These are phyloP conservation scores for Clathrus columnatus DNA, from an alignment of 768 basidiomycete species.

Conservation along the genomic window DNA sequence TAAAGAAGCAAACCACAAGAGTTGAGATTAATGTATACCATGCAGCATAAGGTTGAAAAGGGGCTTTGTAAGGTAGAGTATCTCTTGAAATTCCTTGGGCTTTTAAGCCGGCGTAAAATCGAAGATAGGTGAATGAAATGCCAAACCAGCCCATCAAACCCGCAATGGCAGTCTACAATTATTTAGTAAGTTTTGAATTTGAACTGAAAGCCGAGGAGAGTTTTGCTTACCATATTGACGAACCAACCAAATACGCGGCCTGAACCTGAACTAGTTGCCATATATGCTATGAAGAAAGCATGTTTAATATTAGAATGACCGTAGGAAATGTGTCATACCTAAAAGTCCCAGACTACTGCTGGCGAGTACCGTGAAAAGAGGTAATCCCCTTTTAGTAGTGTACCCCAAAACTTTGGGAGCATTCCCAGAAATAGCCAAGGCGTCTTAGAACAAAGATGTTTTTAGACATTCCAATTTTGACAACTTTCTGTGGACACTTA, in stretches of 20 bases:
- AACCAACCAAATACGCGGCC: slow-evolving; percentile 77
- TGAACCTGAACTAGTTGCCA: slow-evolving; percentile 60
- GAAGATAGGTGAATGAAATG: slow-evolving; percentile 66
- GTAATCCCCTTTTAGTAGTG: slow-evolving; percentile 67
- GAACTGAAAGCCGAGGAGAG: neutral
- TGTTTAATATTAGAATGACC: neutral
- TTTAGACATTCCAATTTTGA: no score
- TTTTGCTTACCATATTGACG: slow-evolving; percentile 47
- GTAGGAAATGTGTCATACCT: slow-evolving; percentile 21
- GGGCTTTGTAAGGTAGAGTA: slow-evolving; percentile 60
- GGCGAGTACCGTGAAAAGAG: slow-evolving; percentile 59
- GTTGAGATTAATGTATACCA: slow-evolving; percentile 42
- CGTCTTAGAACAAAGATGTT: slow-evolving; percentile 44
- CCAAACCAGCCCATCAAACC: slow-evolving; percentile 72
- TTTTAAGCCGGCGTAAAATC: slow-evolving; percentile 79
- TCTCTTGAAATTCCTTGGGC: slow-evolving; percentile 68
- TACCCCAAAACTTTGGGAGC: slow-evolving; percentile 73
- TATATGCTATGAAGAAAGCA: slow-evolving; percentile 55
- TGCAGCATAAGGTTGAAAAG: slow-evolving; percentile 62
- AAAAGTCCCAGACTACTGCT: slow-evolving; percentile 51
- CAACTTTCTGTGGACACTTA: slow-evolving; percentile 4
- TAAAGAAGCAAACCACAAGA: slow-evolving; percentile 42
- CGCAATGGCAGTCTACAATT: slow-evolving; percentile 35
- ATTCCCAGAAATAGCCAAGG: slow-evolving; percentile 69
- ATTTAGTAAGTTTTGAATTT: neutral